A percentile compares a stretch with the other conserved stretches of the same genome.
phyloP scores from a whole-genome alignment of 78 protist species.

The Diacronema lutheri region DNA sequence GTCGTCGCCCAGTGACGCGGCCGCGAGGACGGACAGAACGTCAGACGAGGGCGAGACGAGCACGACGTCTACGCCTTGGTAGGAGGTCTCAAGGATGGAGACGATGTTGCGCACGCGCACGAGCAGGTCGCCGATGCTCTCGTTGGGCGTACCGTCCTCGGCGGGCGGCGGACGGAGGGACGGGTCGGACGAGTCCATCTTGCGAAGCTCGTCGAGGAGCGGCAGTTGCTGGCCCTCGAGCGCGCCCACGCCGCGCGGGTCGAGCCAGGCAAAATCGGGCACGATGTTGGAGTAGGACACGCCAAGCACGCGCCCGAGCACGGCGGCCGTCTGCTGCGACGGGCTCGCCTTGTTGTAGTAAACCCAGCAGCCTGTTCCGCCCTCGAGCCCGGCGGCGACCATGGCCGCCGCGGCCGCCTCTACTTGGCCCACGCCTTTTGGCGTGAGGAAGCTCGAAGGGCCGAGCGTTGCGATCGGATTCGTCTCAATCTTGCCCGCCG shows the following conservation, averaged over 20 bases:
- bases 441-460: neutral
- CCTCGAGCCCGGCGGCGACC: neutral
- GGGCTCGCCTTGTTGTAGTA: neutral
- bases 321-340: neutral
- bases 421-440: neutral
- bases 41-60: neutral
- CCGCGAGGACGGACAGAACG: neutral
- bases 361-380: neutral
- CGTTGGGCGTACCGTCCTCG: constrained; percentile 20
- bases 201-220: neutral
- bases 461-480: neutral
- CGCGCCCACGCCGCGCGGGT: constrained; percentile 13
- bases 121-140: neutral
- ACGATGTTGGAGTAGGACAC: neutral
- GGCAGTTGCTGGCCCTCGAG: neutral
- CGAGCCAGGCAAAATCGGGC: neutral
- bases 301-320: neutral
- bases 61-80: neutral
- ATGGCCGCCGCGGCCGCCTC: neutral
- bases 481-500: neutral
- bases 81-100: neutral
- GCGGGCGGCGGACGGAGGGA: neutral
- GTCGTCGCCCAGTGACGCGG: neutral
- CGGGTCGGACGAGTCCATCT: neutral
- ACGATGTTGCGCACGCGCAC: neutral